phyloP scores from a whole-genome alignment of 148 eudicot species.

The Salicornia ramosissima region DNA sequence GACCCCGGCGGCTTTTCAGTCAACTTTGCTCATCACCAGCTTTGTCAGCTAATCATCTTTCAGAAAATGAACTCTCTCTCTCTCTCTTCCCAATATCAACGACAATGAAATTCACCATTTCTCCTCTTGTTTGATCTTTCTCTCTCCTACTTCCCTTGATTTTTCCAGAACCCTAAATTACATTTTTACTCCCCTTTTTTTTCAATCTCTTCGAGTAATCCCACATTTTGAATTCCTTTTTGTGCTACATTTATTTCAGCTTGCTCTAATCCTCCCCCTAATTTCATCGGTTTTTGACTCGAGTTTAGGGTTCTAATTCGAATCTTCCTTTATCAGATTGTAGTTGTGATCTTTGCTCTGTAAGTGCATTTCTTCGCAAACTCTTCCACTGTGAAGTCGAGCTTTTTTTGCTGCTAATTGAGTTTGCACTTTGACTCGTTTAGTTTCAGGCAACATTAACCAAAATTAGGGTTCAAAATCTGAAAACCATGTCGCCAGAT shows the following conservation, averaged over 20 bases:
- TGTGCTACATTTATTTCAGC: not conserved
- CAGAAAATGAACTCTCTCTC: not conserved
- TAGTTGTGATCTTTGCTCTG: not conserved
- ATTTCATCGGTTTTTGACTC: not conserved
- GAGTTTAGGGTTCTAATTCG: not conserved
- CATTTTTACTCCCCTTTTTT: not conserved
- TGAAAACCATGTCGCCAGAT: not conserved
- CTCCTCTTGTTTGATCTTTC: not conserved
- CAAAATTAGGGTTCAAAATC: not conserved
- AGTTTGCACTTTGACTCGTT: not conserved
- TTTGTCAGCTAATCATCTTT: slow-evolving; percentile 16
- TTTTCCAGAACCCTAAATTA: slow-evolving; percentile 5
- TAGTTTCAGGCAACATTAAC: not conserved
- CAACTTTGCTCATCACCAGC: slow-evolving; percentile 10
- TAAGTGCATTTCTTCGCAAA: not conserved
- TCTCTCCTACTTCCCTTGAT: not conserved
- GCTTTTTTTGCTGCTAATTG: not conserved
- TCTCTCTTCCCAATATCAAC: not conserved
- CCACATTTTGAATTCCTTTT: not conserved
- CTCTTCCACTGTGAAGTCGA: not conserved
- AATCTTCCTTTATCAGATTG: not conserved
- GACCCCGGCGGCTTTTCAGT: slow-evolving; percentile 14
- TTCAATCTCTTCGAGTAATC: not conserved
- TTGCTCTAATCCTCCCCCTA: not conserved
- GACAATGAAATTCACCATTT: not conserved